phyloP scores from a whole-genome alignment of 139 green algal species.

The Pleodorina starrii region DNA sequence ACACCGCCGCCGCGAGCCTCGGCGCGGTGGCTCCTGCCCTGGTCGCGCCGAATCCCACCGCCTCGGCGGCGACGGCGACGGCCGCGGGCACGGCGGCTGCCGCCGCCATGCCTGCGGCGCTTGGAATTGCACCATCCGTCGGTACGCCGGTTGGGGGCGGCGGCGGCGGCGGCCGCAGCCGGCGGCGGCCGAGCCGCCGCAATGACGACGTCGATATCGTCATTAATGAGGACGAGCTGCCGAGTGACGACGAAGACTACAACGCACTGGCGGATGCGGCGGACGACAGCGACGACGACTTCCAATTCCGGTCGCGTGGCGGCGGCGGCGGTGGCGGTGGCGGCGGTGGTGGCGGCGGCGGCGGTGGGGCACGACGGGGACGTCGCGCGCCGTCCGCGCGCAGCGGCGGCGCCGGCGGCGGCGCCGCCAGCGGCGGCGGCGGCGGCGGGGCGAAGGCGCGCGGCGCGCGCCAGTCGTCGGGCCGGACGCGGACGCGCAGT shows the following conservation, averaged over 20 bases:
- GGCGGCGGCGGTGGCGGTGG: background rate
- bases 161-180: background rate
- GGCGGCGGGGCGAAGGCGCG: background rate
- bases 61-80: background rate
- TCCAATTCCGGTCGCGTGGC: background rate
- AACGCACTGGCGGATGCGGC: background rate
- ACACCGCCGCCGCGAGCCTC: background rate
- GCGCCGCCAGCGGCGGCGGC: background rate
- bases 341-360: conserved; percentile 6
- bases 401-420: background rate
- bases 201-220: background rate
- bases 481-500: background rate
- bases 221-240: background rate
- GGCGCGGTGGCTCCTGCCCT: background rate
- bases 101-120: no score
- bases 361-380: background rate
- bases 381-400: background rate
- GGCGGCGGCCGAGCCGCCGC: background rate
- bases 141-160: background rate
- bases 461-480: background rate
- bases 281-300: conserved; percentile 26
- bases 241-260: conserved; percentile 16
- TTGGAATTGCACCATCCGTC: background rate
- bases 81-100: background rate
- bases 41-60: no score